Base-by-base conservation (phyloP, 148 eudicot genomes). In the Rheum nobile region DNA sequence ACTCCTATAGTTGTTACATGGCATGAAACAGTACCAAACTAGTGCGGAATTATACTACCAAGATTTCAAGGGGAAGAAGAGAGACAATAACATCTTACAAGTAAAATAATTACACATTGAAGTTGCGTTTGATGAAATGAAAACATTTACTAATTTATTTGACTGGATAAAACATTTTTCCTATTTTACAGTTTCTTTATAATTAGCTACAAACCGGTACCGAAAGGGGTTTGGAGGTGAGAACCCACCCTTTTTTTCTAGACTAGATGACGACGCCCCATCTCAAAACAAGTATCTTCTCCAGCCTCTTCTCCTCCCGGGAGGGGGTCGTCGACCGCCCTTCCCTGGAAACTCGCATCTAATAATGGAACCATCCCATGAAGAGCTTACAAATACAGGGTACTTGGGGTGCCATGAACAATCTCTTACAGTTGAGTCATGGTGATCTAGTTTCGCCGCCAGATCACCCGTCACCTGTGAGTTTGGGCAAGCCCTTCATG, bases 391-490 rank as follows among this genome's bases (percentile, higher is more conserved):
- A 1, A 91, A 31, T 79, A 75, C 83, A n/a, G 97, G 97, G 81
- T 80, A 80, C 75, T 26, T 65, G 2, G 97, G 97, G 77, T 91
- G 97, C 97, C 97, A 91, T 73, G 84, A 82, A 61, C 95, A 88
- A 65, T 91, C 97, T 71, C 97, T 84, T 32, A 89, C 89, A 0
- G 87, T 75, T 3, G 87, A 80, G 31, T 81, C 85, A 76, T 91
- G 97, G 77, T 77, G 86, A 55, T 83, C 85, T 3, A 91, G 90
- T 65, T 76, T 89, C 11, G 89, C 84, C 72, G 85, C 95, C 67
- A 74, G 77, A 67, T 32, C 83, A 46, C 90, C 92, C 24, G 78
- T 89, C 71, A 86, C 77, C 95, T 91, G 74, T 61, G n/a, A 24
- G 63, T 54, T 54, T 54, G 13, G 28, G 13, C 10, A 54, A 47